Evolutionary conservation across 495 filamentous ascomycete genomes (phyloP).

Genomic region (Aspergillus olivimuriae): DNA sequence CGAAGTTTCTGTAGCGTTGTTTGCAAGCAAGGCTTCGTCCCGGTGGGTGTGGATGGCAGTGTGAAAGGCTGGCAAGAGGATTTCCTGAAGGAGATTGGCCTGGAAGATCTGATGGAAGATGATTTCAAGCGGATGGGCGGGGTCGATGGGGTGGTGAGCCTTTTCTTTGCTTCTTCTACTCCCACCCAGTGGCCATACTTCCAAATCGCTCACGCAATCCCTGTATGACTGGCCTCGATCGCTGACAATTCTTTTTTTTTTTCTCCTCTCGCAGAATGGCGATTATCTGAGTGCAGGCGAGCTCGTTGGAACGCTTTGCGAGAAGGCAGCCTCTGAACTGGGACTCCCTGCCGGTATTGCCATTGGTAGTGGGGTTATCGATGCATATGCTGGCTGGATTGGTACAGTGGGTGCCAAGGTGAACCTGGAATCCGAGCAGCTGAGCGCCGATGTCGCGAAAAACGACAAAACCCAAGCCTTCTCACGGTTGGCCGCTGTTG

Average conservation of each 20-base stretch:
- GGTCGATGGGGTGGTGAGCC: constrained; percentile 85
- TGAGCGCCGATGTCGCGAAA: constrained; percentile 52
- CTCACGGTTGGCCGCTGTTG: constrained; percentile 86
- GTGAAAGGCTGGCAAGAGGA: constrained; percentile 98
- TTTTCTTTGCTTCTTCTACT: constrained; percentile 22
- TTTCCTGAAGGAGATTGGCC: constrained; percentile 76
- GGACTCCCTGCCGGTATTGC: constrained; percentile 85
- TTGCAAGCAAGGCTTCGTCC: constrained; percentile 94
- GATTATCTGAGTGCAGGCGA: constrained; percentile 86
- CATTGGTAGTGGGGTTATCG: constrained; percentile 92
- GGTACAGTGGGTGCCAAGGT: constrained; percentile 97
- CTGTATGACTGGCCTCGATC: too few relatives aligned
- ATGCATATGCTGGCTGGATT: constrained; percentile 98
- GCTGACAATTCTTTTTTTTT: too few relatives aligned
- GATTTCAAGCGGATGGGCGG: constrained; percentile 89
- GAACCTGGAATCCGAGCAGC: constrained; percentile 52
- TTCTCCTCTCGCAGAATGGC: too few relatives aligned
- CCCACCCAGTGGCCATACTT: too few relatives aligned
- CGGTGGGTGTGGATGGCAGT: constrained; percentile 91
- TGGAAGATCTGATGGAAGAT: constrained; percentile 73
- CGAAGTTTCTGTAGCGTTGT: constrained; percentile 89
- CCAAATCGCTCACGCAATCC: not conserved
- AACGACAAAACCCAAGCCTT: constrained; percentile 90
- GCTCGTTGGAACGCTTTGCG: constrained; percentile 74
- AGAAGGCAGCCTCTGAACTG: constrained; percentile 74